These are phyloP conservation scores for apple (Malus domestica) DNA, from an alignment of 306 rosid species.

Conservation along the genomic window DNA sequence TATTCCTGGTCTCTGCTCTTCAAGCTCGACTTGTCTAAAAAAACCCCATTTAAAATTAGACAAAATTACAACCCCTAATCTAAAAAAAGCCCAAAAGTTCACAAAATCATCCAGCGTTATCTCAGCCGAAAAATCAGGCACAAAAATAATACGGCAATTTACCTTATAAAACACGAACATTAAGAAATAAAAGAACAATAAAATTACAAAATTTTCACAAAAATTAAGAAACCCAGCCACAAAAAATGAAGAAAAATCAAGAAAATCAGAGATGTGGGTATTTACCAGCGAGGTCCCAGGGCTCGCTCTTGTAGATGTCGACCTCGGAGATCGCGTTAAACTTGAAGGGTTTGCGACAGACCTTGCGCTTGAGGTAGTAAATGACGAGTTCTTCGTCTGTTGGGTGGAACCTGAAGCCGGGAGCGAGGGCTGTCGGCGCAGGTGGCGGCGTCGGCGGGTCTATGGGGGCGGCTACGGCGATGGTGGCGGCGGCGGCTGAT, in stretches of 20 bases:
- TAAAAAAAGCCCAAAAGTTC: not conserved
- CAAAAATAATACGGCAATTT: not conserved
- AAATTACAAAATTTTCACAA: not conserved
- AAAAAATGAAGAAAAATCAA: not conserved
- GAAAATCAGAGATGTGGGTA: not conserved
- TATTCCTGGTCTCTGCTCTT: constrained; percentile 99
- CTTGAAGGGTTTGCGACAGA: constrained; percentile 65
- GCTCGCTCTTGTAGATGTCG: constrained; percentile 90
- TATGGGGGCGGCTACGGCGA: not conserved
- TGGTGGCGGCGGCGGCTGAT: constrained; percentile 15
- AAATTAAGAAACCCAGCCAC: not conserved
- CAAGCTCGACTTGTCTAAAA: constrained; percentile 76
- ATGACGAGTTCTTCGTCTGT: constrained; percentile 95
- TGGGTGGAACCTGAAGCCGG: constrained; percentile 96
- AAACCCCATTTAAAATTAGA: constrained; percentile 10
- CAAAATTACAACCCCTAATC: constrained; percentile 2
- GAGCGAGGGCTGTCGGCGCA: constrained; percentile 80
- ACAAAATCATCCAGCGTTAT: not conserved
- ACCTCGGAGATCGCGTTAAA: constrained; percentile 91
- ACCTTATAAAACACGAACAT: not conserved
- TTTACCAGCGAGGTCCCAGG: constrained; percentile 92
- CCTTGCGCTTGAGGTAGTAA: constrained; percentile 93
- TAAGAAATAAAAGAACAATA: not conserved
- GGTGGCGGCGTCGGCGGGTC: constrained; percentile 22
- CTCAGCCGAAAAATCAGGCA: constrained; percentile 5